Evolutionary conservation across 129 eudicot species (phyloP).

Genomic region (Chrysanthemum seticuspe): DNA sequence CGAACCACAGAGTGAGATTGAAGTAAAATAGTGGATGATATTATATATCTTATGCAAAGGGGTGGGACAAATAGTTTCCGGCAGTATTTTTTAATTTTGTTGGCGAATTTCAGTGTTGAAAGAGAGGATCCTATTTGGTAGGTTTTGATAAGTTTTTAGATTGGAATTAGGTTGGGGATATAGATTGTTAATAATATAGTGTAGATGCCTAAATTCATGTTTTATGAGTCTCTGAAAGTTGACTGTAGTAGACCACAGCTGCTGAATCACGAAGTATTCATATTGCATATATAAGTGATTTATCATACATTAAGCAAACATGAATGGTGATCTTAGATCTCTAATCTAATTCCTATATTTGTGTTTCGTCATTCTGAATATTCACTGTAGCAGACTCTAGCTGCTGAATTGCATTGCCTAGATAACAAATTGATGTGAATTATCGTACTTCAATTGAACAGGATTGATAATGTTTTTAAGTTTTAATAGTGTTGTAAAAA

Average conservation of each 20-base stretch:
- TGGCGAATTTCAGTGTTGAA: no score
- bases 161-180: no score
- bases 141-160: no score
- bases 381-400: background rate
- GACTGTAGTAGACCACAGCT: background rate
- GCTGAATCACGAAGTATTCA: background rate
- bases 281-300: background rate
- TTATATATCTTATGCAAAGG: no score
- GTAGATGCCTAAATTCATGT: no score
- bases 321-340: no score
- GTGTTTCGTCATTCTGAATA: background rate
- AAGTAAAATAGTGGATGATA: background rate
- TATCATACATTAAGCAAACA: background rate
- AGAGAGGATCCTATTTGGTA: no score
- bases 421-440: background rate
- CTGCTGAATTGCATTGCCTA: constrained; percentile 1
- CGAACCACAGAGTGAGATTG: background rate
- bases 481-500: background rate
- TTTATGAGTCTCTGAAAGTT: background rate
- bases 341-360: background rate
- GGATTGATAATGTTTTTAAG: background rate
- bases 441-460: background rate
- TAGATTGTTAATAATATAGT: no score
- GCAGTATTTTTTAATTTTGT: no score
- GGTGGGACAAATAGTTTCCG: no score